Conservation (phyloP, 345 rosid species). For the Linum tenue region DNA sequence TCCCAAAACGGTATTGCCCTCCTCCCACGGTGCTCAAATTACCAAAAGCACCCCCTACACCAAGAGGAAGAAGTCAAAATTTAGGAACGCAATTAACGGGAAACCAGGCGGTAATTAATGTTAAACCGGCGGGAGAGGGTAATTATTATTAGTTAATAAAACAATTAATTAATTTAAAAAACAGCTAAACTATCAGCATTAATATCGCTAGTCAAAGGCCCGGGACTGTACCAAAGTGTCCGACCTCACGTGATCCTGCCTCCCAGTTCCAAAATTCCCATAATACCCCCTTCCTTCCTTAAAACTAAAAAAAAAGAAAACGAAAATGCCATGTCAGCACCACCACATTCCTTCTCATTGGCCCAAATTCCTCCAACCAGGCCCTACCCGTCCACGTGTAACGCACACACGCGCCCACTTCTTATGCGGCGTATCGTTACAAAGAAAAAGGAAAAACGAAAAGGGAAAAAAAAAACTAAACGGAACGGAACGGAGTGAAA, state of each 20-base stretch:
- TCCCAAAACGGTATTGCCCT: no score
- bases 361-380: not conserved
- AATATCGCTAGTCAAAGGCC: conserved; percentile 27
- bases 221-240: conserved; percentile 20
- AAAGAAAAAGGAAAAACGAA: not conserved
- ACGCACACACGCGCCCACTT: not conserved
- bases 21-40: not conserved
- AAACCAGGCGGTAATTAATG: not conserved
- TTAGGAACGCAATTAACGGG: conserved; percentile 14
- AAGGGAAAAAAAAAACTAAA: not conserved
- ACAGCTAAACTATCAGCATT: not conserved
- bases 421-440: not conserved
- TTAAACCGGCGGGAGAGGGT: no score
- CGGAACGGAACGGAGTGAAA: not conserved
- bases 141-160: not conserved
- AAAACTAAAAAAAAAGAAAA: not conserved
- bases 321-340: conserved; percentile 30
- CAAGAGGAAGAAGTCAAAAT: not conserved
- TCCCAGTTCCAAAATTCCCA: conserved; percentile 18
- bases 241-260: conserved; percentile 39
- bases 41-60: conserved; percentile 7
- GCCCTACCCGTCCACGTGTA: no score
- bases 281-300: not conserved
- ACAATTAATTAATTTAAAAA: not conserved
- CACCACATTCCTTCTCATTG: conserved; percentile 8